phyloP scores from a whole-genome alignment of 768 basidiomycete genomes.

The Tricholoma saponaceum region DNA sequence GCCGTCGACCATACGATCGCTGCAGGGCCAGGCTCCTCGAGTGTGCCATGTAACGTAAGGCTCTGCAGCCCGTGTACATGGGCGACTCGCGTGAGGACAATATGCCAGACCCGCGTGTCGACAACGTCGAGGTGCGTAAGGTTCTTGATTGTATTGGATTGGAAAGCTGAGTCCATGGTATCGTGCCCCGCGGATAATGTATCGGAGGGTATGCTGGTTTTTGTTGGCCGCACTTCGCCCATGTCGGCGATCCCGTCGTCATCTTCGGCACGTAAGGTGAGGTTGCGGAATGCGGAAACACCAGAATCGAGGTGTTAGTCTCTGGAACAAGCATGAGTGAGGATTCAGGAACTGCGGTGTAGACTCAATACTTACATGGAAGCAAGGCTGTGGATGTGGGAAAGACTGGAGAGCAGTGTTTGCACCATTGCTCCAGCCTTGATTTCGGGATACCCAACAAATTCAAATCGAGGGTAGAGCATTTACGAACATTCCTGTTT shows the following conservation, averaged over 20 bases:
- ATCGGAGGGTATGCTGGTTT: slow-evolving; percentile 52
- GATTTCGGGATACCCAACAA: slow-evolving; percentile 77
- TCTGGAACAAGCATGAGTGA: slow-evolving; percentile 22
- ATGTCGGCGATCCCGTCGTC: slow-evolving; percentile 70
- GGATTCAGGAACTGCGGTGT: not conserved
- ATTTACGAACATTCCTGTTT: slow-evolving; percentile 54
- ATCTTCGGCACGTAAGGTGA: slow-evolving; percentile 65
- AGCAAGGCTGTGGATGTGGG: slow-evolving; percentile 51
- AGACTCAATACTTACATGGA: slow-evolving; percentile 40
- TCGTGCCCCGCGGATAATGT: slow-evolving; percentile 63
- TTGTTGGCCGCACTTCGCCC: slow-evolving; percentile 62
- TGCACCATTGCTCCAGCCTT: slow-evolving; percentile 64
- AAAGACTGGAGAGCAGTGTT: slow-evolving; percentile 48
- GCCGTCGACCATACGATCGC: slow-evolving; percentile 56
- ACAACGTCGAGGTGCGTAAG: slow-evolving; percentile 69
- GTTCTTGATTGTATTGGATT: slow-evolving; percentile 57
- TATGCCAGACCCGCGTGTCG: slow-evolving; percentile 60
- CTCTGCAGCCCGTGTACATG: slow-evolving; percentile 58
- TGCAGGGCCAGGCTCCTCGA: slow-evolving; percentile 55
- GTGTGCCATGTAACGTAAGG: slow-evolving; percentile 62
- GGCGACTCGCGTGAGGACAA: slow-evolving; percentile 59
- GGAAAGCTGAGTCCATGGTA: slow-evolving; percentile 63
- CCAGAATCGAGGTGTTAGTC: slow-evolving; percentile 77
- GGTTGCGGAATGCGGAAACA: slow-evolving; percentile 55
- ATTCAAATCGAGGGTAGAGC: slow-evolving; percentile 67